A percentile compares a stretch with the other conserved stretches of the same genome.
phyloP scores from a whole-genome alignment of 2,329 filamentous ascomycete species.

The Fusarium equiseti region DNA sequence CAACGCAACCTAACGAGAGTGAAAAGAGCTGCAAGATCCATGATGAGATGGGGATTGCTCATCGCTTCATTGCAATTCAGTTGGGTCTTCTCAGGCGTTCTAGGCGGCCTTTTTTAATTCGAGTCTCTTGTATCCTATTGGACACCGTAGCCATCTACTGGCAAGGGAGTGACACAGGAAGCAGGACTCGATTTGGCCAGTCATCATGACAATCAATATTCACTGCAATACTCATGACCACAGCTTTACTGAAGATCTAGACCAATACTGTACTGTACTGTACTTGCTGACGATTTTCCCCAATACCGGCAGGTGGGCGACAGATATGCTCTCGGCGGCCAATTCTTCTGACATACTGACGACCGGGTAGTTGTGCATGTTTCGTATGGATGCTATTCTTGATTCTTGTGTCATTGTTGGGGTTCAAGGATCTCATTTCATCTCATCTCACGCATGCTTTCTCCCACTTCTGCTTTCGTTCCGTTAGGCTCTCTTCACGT shows the following conservation, averaged over 20 bases:
- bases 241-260: background rate
- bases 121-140: constrained; percentile 21
- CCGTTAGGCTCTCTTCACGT: constrained; percentile 5
- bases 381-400: constrained; percentile 32
- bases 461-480: constrained; percentile 11
- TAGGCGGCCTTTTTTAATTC: constrained; percentile 13
- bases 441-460: constrained; percentile 13
- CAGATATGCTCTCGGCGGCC: too few species aligned
- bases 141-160: constrained; percentile 28
- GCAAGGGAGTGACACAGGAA: constrained; percentile 23
- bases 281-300: background rate
- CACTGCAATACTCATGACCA: constrained; percentile 2
- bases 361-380: constrained; percentile 10
- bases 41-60: constrained; percentile 1
- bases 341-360: too few species aligned
- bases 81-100: constrained; percentile 18
- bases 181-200: constrained; percentile 9
- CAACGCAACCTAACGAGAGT: background rate
- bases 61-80: constrained; percentile 8
- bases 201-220: constrained; percentile 7
- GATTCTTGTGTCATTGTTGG: constrained; percentile 26
- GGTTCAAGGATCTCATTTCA: constrained; percentile 5
- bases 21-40: constrained; percentile 19
- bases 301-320: background rate
- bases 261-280: background rate